These are phyloP conservation scores for Tuber microsphaerosporum DNA, from an alignment of 495 filamentous ascomycete genomes.

Conservation along the genomic window DNA sequence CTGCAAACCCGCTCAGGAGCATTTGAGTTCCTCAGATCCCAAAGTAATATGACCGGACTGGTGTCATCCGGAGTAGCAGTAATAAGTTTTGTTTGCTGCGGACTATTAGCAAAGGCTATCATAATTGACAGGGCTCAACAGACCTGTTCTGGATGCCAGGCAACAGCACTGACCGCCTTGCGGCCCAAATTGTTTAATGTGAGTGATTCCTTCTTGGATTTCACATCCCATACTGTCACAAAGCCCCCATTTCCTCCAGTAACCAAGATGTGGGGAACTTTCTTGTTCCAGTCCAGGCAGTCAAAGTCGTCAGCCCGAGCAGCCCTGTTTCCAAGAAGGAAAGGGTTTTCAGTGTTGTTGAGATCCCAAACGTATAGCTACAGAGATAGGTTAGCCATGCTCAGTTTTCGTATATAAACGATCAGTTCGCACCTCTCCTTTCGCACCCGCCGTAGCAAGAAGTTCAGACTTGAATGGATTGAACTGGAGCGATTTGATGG, in stretches of 20 bases:
- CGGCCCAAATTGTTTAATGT: slow-evolving; percentile 87
- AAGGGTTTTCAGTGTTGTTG: slow-evolving; percentile 77
- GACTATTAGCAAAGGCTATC: neutral
- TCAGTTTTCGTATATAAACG: slow-evolving; percentile 1
- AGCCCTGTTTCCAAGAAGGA: slow-evolving; percentile 76
- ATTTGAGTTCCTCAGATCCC: slow-evolving; percentile 94
- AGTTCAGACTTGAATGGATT: slow-evolving; percentile 90
- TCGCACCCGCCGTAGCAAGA: slow-evolving; percentile 83
- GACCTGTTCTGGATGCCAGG: slow-evolving; percentile 83
- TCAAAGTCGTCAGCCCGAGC: slow-evolving; percentile 90
- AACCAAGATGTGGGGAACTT: slow-evolving; percentile 90
- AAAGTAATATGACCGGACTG: slow-evolving; percentile 78
- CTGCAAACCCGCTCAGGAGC: slow-evolving; percentile 67
- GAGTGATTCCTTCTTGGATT: slow-evolving; percentile 90
- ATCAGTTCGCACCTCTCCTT: slow-evolving; percentile 60
- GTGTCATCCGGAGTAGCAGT: slow-evolving; percentile 90
- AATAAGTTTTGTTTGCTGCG: slow-evolving; percentile 64
- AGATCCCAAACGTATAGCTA: slow-evolving; percentile 95
- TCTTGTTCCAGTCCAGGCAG: slow-evolving; percentile 96
- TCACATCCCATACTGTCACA: slow-evolving; percentile 97
- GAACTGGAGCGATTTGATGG: slow-evolving; percentile 94
- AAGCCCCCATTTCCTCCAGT: slow-evolving; percentile 92
- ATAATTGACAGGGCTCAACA: slow-evolving; percentile 30
- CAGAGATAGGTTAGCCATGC: slow-evolving; percentile 63
- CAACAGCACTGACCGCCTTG: slow-evolving; percentile 89